Evolutionary conservation across 2,329 filamentous ascomycete species (phyloP).

Genomic region (Colletotrichum chrysophilum): DNA sequence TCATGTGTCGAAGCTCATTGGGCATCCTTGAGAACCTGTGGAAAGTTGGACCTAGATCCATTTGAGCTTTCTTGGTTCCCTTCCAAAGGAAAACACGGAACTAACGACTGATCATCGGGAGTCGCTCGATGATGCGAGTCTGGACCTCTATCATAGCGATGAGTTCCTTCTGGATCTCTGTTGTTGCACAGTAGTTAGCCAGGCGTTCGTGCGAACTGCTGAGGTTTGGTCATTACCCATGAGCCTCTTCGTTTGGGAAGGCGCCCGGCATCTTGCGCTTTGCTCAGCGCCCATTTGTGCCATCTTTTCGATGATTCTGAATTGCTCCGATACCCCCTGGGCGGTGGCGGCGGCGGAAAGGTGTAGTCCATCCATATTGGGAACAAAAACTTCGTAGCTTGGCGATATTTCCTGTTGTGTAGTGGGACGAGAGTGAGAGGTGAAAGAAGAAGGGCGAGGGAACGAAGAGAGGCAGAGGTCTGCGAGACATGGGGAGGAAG

Average conservation of each 20-base stretch:
- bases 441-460: neutral
- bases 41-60: neutral
- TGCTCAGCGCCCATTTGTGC: no score
- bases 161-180: neutral
- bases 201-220: neutral
- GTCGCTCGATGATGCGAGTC: no score
- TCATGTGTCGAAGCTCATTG: neutral
- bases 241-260: neutral
- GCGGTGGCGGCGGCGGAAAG: no score
- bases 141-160: neutral
- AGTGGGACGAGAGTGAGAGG: accelerated
- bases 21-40: neutral
- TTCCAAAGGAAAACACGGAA: neutral
- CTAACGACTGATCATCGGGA: no score
- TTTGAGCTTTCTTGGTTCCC: neutral
- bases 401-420: neutral
- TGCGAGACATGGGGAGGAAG: neutral
- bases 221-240: neutral
- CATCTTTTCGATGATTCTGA: neutral
- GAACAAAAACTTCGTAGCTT: neutral
- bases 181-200: neutral
- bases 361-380: neutral
- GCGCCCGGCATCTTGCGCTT: no score
- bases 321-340: neutral
- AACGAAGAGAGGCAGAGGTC: neutral